Evolutionary conservation across 805 yeast genomes (phyloP).

Genomic region (Metschnikowia bowlesiae): DNA sequence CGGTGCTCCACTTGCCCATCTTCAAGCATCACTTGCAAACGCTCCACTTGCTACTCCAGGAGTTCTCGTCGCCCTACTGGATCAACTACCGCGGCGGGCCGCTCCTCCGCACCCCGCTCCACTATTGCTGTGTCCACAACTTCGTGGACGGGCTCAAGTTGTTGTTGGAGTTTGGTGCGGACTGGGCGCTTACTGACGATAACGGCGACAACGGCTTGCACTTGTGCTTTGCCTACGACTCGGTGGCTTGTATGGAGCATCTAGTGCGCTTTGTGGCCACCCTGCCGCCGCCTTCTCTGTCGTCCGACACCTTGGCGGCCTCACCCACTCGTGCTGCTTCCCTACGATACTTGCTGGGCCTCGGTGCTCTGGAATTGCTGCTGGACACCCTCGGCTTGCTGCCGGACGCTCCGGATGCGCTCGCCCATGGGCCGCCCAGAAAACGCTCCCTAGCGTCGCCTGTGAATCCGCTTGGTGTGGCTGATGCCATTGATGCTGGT

Average conservation of each 20-base stretch:
- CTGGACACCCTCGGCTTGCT: too few relatives aligned
- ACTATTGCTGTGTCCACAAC: slow-evolving; percentile 59
- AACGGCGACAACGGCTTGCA: slow-evolving; percentile 38
- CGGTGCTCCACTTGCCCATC: slow-evolving; percentile 71
- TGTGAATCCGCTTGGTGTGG: too few relatives aligned
- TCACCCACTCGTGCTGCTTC: too few relatives aligned
- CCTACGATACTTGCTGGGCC: too few relatives aligned
- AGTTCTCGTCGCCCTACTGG: slow-evolving; percentile 36
- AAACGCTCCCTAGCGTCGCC: too few relatives aligned
- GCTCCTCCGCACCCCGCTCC: slow-evolving; percentile 55
- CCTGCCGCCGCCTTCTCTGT: not conserved
- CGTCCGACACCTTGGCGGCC: not conserved
- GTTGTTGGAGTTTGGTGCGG: slow-evolving; percentile 68
- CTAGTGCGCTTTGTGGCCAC: slow-evolving; percentile 13
- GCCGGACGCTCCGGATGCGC: too few relatives aligned
- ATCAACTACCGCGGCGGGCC: slow-evolving; percentile 56
- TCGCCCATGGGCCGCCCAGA: too few relatives aligned
- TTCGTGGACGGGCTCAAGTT: slow-evolving; percentile 59
- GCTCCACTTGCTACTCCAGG: slow-evolving; percentile 60
- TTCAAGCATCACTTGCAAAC: slow-evolving; percentile 59
- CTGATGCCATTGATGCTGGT: too few relatives aligned
- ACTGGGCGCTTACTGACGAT: slow-evolving; percentile 25
- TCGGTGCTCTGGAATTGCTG: too few relatives aligned
- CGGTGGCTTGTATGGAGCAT: slow-evolving; percentile 43
- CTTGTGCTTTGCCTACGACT: slow-evolving; percentile 56